Base-by-base conservation (phyloP, 331 rosid genomes). In the Prunus yedoensis region DNA sequence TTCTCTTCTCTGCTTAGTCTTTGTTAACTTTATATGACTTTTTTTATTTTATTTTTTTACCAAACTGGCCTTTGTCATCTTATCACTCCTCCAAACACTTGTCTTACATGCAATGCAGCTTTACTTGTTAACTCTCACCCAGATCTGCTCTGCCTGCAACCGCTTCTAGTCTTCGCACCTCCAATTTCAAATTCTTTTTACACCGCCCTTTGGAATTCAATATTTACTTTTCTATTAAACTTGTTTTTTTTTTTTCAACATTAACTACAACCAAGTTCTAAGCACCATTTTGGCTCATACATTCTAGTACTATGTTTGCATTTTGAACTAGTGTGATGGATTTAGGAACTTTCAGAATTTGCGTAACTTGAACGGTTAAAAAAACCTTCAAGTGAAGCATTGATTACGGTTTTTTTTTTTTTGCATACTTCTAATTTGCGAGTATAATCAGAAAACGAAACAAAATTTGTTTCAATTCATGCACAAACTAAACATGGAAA, bases 61-160 rank as follows among this genome's bases (percentile, higher is more conserved):
- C 11, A 18, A 65, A 78, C 12, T 70, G 43, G 10, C 84, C 86
- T 67, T 70, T 67, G 1, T 13, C 53, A 61, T 57, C 77, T 43
- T n/a, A 28, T 61, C 56, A 43, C 56, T 50, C 2, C 45, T 15
- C 17, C 62, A 9, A 78, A 87, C 97, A 92, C 96, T 87, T 92
- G 97, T 83, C 94, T 69, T 81, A 74, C 97, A 92, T 92, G 94
- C 91, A 86, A 92, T 92, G 94, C 91, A 86, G 83, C 83, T 76
- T 85, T 61, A 73, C 59, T n/a, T 35, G 58, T 18, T 28, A 20
- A 59, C 68, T 35, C 59, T 38, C 61, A 35, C 51, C 20, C 64
- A 73, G 68, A 73, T 73, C 77, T 45, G n/a, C 14, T 73, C 68
- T 21, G 43, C 56, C 68, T 45, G 18, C 27, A 25, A 12, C 18